These are phyloP conservation scores for Cercospora sp. DNA, from an alignment of 2,329 filamentous ascomycete species.

Conservation along the genomic window DNA sequence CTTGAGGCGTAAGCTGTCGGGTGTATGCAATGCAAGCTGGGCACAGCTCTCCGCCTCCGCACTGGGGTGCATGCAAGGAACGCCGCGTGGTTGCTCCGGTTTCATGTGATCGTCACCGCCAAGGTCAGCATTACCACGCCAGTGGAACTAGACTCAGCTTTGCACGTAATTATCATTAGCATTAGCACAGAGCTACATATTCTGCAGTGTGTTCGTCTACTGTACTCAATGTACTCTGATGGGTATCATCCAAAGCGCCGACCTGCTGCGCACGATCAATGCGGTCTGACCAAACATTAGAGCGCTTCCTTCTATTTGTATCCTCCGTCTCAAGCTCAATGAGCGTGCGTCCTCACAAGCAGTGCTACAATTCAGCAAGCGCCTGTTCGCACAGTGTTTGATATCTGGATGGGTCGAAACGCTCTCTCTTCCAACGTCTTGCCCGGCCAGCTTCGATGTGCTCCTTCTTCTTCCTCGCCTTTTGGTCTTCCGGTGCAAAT, in stretches of 20 bases:
- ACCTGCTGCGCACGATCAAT: not conserved
- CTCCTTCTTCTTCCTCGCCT: slow-evolving; percentile 30
- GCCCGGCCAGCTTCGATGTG: slow-evolving; percentile 33
- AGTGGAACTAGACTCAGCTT: not conserved
- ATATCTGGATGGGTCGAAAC: slow-evolving; percentile 35
- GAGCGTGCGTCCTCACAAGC: not conserved
- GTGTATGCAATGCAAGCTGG: not conserved
- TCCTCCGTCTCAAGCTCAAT: not conserved
- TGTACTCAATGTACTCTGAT: slow-evolving; percentile 1
- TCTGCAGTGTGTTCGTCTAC: not conserved
- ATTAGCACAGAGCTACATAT: not conserved
- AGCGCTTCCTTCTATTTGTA: not conserved
- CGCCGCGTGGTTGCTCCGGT: slow-evolving; percentile 1
- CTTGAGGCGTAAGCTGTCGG: not conserved
- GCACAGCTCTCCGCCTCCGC: slow-evolving; percentile 14
- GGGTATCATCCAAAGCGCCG: not conserved
- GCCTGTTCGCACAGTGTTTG: slow-evolving; percentile 33
- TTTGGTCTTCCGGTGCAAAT: slow-evolving; percentile 30
- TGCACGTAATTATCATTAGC: not conserved
- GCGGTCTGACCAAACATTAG: not conserved
- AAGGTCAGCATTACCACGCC: not conserved
- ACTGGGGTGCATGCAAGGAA: slow-evolving; percentile 7
- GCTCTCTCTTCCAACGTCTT: slow-evolving; percentile 32
- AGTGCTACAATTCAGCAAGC: slow-evolving; percentile 33
- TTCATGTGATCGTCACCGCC: slow-evolving; percentile 10